Base-by-base conservation (phyloP, 208 protist genomes). In the Trypanosoma brucei region DNA sequence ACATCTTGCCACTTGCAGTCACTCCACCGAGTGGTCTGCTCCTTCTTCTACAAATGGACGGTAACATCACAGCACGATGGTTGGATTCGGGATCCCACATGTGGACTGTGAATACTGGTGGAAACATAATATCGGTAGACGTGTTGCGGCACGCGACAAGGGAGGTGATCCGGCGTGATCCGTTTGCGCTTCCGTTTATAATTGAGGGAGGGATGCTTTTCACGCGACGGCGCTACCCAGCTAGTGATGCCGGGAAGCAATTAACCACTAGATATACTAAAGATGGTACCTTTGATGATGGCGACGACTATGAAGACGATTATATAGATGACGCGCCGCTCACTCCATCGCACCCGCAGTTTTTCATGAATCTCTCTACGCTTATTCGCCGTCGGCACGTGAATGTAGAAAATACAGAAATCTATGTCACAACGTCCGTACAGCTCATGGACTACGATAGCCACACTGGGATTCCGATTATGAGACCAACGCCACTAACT, bases 321-420 rank as follows among this genome's bases (percentile, higher is more conserved):
- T 33, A 36, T 62, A 9, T 11, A 58, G 6, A 37, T 50, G 39
- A n/a, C 13, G 52, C 35, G 33, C 54, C 66, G 2, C 38, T 72
- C 53, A 53, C 57, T 48, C 31, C 39, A 33, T n/a, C 71, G 36
- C 72, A 68, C 4, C 68, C 76, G 13, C 59, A 79, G 39, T 92
- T 83, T 56, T 88, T 89, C 56, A 83, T 84, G 75, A 84, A 87
- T 61, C 59, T 92, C 11, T 88, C 86, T 7, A 78, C 79, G 11
- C 60, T 92, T 35, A 71, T 92, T 56, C 70, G 80, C n/a, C 70
- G 78, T 0, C 75, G 77, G 54, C 62, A 72, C n/a, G 71, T 92
- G 3, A 54, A 69, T 33, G 55, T 77, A 8, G 60, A 54, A 3
- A 70, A 75, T 14, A 80, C 78, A 1, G 86, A 88, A 48, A 70